Conservation (phyloP, 1,139 yeast genomes). For the Pichia sp. region DNA sequence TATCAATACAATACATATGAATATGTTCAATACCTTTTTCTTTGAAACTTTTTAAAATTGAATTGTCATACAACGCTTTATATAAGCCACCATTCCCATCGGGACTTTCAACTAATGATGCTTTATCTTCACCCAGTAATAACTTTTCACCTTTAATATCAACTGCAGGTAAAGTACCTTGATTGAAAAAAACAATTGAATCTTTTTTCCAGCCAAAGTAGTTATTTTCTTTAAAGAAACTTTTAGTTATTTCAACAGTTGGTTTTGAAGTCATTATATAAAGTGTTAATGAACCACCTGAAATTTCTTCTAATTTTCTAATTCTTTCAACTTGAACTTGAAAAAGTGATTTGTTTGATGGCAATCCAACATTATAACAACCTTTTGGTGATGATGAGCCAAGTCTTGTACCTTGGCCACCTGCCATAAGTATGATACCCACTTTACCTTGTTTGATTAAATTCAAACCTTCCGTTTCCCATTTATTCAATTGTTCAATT, state of each 20-base stretch:
- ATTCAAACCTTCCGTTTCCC: conserved; percentile 57
- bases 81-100: conserved; percentile 98
- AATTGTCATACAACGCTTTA: conserved; percentile 65
- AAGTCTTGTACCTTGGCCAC: conserved; percentile 95
- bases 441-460: conserved; percentile 70
- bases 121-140: conserved; percentile 46
- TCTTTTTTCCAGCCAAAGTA: conserved; percentile 62
- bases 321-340: conserved; percentile 92
- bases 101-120: conserved; percentile 73
- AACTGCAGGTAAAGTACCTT: conserved; percentile 92
- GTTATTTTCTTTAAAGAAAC: conserved; percentile 51
- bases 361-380: conserved; percentile 80
- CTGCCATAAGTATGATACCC: conserved; percentile 89
- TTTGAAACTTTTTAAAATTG: conserved; percentile 61
- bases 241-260: conserved; percentile 71
- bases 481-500: conserved; percentile 32
- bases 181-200: conserved; percentile 79
- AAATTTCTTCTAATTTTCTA: conserved; percentile 50
- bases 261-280: conserved; percentile 96
- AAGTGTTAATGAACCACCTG: conserved; percentile 52
- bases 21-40: conserved; percentile 76
- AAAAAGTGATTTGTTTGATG: conserved; percentile 77
- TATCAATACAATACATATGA: conserved; percentile 97
- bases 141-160: conserved; percentile 63
- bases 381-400: conserved; percentile 93